A percentile compares a stretch with the other conserved stretches of the same genome.
phyloP scores from a whole-genome alignment of 306 rosid species.

The Cucurbita moschata region DNA sequence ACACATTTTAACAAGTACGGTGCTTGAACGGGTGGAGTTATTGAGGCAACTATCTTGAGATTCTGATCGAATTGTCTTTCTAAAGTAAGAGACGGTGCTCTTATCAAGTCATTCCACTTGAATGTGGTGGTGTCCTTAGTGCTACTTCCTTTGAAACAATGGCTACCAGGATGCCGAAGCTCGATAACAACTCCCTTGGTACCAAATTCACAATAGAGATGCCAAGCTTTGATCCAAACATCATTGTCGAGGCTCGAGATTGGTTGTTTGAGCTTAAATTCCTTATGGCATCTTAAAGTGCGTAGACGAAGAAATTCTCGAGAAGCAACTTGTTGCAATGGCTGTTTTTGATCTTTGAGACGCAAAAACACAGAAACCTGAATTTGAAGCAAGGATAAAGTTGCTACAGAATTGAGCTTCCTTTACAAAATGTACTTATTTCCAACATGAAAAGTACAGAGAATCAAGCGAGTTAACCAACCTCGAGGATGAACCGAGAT shows the following conservation, averaged over 20 bases:
- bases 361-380: conserved; percentile 60
- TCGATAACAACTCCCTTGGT: conserved; percentile 60
- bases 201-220: conserved; percentile 80
- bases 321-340: conserved; percentile 23
- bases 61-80: conserved; percentile 41
- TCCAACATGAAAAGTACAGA: not conserved
- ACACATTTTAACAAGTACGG: conserved; percentile 87
- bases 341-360: conserved; percentile 31
- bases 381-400: conserved; percentile 3
- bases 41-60: conserved; percentile 40
- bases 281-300: conserved; percentile 55
- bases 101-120: conserved; percentile 69
- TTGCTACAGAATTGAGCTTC: not conserved
- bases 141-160: conserved; percentile 47
- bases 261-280: conserved; percentile 52
- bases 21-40: conserved; percentile 86
- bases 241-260: conserved; percentile 31
- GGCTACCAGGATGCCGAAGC: conserved; percentile 32
- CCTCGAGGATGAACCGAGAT: conserved; percentile 79
- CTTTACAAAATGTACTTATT: not conserved
- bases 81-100: conserved; percentile 50
- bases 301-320: conserved; percentile 41
- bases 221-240: conserved; percentile 77
- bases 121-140: conserved; percentile 26
- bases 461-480: conserved; percentile 10